Conservation (phyloP, 2,329 filamentous ascomycete species). For the Hymenoscyphus linearis region DNA sequence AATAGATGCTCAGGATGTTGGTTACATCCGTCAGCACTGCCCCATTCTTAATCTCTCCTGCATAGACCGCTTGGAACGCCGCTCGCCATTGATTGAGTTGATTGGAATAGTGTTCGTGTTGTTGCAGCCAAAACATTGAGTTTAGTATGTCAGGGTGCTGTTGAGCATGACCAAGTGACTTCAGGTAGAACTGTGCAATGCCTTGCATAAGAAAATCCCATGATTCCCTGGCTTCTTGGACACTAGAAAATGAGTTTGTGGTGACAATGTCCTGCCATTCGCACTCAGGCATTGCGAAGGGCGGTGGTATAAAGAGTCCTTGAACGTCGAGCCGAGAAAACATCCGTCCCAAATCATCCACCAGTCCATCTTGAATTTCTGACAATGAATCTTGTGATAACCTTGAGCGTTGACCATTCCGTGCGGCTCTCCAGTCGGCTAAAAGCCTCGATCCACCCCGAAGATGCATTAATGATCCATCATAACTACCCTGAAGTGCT, state of each 20-base stretch:
- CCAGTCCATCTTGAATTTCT: conserved; percentile 30
- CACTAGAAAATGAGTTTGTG: conserved; percentile 25
- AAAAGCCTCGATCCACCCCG: conserved; percentile 29
- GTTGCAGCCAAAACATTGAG: conserved; percentile 24
- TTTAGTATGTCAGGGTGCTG: conserved; percentile 24
- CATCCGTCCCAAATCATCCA: conserved; percentile 31
- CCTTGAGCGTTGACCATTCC: conserved; percentile 25
- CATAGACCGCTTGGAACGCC: conserved; percentile 26
- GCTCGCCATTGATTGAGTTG: conserved; percentile 28
- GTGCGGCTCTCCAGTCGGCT: conserved; percentile 30
- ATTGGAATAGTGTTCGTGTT: conserved; percentile 28
- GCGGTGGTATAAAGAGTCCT: conserved; percentile 29
- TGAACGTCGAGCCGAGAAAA: conserved; percentile 31
- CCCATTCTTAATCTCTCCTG: conserved; percentile 23
- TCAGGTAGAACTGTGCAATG: conserved; percentile 30
- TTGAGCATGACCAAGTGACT: conserved; percentile 27
- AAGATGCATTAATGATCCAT: conserved; percentile 29
- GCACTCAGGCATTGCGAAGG: conserved; percentile 30
- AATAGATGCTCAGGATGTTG: conserved; percentile 31
- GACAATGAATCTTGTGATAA: conserved; percentile 32
- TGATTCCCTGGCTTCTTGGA: conserved; percentile 27
- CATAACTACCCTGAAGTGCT: conserved; percentile 30
- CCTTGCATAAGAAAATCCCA: conserved; percentile 31
- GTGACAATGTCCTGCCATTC: conserved; percentile 28
- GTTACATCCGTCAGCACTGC: conserved; percentile 22